Percentiles rank a stretch among this genome's conserved stretches.
phyloP scores from a whole-genome alignment of 1,284 basidiomycete genomes.

The Sanghuangporus weigelae region DNA sequence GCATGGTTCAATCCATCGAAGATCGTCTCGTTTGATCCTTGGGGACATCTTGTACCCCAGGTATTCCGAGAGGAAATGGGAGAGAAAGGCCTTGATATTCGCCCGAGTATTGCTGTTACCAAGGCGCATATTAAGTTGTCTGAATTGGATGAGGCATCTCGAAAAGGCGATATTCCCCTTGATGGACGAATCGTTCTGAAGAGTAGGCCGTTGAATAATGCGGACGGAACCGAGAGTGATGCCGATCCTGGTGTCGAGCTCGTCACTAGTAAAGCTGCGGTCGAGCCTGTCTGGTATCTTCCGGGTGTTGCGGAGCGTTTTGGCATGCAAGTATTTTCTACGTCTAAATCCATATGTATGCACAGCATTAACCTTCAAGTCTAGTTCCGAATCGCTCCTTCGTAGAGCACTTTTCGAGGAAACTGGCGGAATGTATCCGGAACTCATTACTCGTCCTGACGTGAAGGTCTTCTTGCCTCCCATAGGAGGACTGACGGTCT shows the following conservation, averaged over 20 bases:
- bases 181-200: conserved; percentile 83
- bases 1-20: conserved; percentile 78
- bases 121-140: conserved; percentile 85
- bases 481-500: conserved; percentile 88
- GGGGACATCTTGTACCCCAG: conserved; percentile 85
- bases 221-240: conserved; percentile 53
- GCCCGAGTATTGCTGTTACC: conserved; percentile 91
- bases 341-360: conserved; percentile 1
- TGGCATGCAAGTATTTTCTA: conserved; percentile 60
- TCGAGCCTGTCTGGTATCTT: conserved; percentile 93
- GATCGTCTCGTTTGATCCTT: conserved; percentile 95
- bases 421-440: conserved; percentile 94
- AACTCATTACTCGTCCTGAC: conserved; percentile 91
- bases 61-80: conserved; percentile 70
- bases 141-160: conserved; percentile 82
- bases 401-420: conserved; percentile 92
- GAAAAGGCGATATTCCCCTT: conserved; percentile 68
- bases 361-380: conserved; percentile 11
- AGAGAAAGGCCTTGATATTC: conserved; percentile 63
- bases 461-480: conserved; percentile 95
- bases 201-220: conserved; percentile 52
- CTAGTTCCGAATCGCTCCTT: conserved; percentile 78
- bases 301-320: conserved; percentile 91
- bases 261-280: conserved; percentile 80
- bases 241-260: conserved; percentile 84